These are phyloP conservation scores for Naganishia albida DNA, from an alignment of 1,284 basidiomycete species.

Conservation along the genomic window DNA sequence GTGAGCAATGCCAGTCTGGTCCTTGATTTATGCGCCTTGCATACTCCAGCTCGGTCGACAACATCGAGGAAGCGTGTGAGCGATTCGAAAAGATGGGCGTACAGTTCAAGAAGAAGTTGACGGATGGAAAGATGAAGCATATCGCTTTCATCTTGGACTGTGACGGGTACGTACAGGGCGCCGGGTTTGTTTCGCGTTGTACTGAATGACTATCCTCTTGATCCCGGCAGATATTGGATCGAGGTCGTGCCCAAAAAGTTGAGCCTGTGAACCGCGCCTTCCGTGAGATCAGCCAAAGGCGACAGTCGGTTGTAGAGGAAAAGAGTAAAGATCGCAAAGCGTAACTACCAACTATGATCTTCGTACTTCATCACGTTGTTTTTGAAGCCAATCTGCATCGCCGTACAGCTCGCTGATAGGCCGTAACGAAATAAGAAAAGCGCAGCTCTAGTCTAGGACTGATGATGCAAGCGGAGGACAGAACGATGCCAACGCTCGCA, in stretches of 20 bases:
- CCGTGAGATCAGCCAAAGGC: background rate
- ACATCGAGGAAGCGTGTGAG: constrained; percentile 79
- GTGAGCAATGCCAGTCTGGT: too few species aligned
- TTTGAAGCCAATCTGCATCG: too few species aligned
- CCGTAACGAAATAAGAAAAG: too few species aligned
- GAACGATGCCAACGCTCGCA: background rate
- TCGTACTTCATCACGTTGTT: background rate
- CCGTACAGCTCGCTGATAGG: too few species aligned
- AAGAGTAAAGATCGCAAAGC: background rate
- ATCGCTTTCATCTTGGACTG: constrained; percentile 80
- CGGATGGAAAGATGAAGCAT: constrained; percentile 80
- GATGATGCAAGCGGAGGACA: too few species aligned
- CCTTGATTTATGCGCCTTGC: too few species aligned
- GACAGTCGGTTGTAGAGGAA: constrained; percentile 13
- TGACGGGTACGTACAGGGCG: constrained; percentile 6
- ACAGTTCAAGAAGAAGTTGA: constrained; percentile 81
- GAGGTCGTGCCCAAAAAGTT: constrained; percentile 54
- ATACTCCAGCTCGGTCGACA: constrained; percentile 66
- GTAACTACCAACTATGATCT: background rate
- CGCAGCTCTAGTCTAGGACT: too few species aligned
- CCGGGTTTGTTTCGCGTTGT: background rate
- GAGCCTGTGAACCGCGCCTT: constrained; percentile 21
- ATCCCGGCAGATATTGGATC: constrained; percentile 62
- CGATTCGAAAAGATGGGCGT: constrained; percentile 82
- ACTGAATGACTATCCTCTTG: background rate